Evolutionary conservation across 1,139 yeast species (phyloP).

Genomic region (Zygoascus sp.): DNA sequence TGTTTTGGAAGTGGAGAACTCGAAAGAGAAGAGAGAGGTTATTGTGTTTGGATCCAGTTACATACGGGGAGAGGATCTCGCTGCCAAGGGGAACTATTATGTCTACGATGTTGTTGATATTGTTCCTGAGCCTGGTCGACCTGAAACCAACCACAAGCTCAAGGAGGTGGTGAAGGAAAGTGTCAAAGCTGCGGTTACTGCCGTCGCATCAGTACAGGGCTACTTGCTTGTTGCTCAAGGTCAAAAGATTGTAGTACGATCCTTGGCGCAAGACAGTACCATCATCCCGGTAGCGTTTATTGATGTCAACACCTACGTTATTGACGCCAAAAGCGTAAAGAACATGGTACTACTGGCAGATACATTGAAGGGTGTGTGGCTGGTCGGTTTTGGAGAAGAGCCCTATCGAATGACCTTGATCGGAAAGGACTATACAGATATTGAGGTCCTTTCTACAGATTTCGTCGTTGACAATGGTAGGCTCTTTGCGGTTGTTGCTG

Average conservation of each 20-base stretch:
- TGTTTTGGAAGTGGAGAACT: conserved; percentile 50
- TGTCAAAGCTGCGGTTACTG: conserved; percentile 79
- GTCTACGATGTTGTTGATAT: conserved; percentile 74
- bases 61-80: conserved; percentile 75
- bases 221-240: conserved; percentile 84
- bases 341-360: conserved; percentile 79
- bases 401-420: conserved; percentile 81
- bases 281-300: conserved; percentile 91
- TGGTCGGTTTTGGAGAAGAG: conserved; percentile 87
- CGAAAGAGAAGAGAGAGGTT: conserved; percentile 60
- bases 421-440: conserved; percentile 65
- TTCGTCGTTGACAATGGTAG: conserved; percentile 70
- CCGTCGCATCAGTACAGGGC: conserved; percentile 78
- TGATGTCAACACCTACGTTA: conserved; percentile 74
- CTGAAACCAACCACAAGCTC: conserved; percentile 76
- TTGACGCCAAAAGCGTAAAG: conserved; percentile 78
- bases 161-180: conserved; percentile 73
- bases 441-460: conserved; percentile 62
- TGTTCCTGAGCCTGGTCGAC: conserved; percentile 85
- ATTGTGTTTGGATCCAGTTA: conserved; percentile 76
- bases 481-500: conserved; percentile 64
- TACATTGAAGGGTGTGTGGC: conserved; percentile 70
- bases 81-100: conserved; percentile 75
- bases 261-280: conserved; percentile 71
- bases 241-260: conserved; percentile 72